These are phyloP conservation scores for Dendrocalamus latiflorus DNA, from an alignment of 202 grass and related monocot genomes.

Conservation along the genomic window DNA sequence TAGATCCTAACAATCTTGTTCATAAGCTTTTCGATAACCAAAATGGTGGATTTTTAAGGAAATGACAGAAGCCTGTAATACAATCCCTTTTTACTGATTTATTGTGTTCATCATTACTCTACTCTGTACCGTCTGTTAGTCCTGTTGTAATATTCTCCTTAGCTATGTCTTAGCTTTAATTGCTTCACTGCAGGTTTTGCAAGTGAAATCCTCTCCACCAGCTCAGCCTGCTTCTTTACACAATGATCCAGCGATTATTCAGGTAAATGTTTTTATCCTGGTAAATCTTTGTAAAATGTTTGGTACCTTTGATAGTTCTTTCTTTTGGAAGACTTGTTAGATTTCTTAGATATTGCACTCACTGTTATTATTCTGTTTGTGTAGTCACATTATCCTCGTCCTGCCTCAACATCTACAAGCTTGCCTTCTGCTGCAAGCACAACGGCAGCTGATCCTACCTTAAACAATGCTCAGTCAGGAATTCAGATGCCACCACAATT, in stretches of 20 bases:
- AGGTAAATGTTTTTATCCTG: constrained; percentile 39
- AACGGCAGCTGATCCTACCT: constrained; percentile 38
- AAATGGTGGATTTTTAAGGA: too few species aligned
- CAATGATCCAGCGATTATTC: constrained; percentile 94
- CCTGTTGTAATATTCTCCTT: not conserved
- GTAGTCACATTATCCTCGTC: constrained; percentile 72
- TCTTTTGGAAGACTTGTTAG: constrained; percentile 6
- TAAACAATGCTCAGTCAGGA: constrained; percentile 47
- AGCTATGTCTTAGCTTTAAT: not conserved
- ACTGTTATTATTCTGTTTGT: constrained; percentile 17
- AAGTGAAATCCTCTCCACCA: constrained; percentile 83
- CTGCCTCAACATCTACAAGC: constrained; percentile 43
- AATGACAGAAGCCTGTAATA: too few species aligned
- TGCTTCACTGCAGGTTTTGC: constrained; percentile 65
- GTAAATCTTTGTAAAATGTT: not conserved
- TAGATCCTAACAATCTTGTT: constrained; percentile 1
- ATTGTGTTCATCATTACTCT: too few species aligned
- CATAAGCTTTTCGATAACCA: not conserved
- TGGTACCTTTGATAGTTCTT: constrained; percentile 9
- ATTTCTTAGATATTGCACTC: not conserved
- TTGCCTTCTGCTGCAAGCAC: constrained; percentile 43
- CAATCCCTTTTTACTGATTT: too few species aligned
- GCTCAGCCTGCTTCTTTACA: constrained; percentile 56
- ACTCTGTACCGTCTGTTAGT: too few species aligned
- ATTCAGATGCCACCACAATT: constrained; percentile 54